Evolutionary conservation across 2,329 filamentous ascomycete species (phyloP), one percentile per base, ranked within the genome.

Genomic region (Pyrenochaeta sp.): DNA sequence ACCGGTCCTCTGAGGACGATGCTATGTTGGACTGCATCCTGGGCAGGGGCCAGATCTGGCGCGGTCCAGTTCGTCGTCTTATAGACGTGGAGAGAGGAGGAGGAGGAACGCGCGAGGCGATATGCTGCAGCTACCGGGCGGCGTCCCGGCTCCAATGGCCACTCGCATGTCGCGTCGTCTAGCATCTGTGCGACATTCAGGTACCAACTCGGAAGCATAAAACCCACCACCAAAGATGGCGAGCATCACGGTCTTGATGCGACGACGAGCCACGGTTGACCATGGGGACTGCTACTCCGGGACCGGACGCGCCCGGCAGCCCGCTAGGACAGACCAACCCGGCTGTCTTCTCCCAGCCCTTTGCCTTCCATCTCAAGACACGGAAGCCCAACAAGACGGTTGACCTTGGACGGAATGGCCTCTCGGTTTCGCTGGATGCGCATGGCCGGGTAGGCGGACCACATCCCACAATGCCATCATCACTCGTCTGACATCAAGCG

Each of bases 21-120:
- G 47, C 55, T 37, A 42, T 46, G 40, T 54, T 56, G 48, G 55
- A 50, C 30, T 57, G 57, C 64, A 66, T 65, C 39, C 19, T 62
- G 36, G 43, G 52, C 37, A 53, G 45, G 62, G 48, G 47, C 40
- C 37, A 40, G 25, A 48, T 36, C 37, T 54, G 59, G 53, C 50
- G 64, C 56, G 51, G 48, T 50, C 47, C 28, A 30, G 34, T 10
- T 36, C 7, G 47, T 32, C 45, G 19, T 47, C 27, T 19, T 34
- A n/a, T 46, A 13, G 24, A 51, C 25, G 40, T 44, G 45, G 48
- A 49, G 44, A 49, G 42, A 36, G 39, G 30, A 19, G 45, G 28
- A 6, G n/a, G 45, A 47, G 45, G 45, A 47, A 6, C 15, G 28
- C 25, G 45, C 28, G 45, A 34, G 13, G 45, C 30, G 45, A 24